Conservation (phyloP, 169 alveolate species). For the Plasmodium malariae region DNA sequence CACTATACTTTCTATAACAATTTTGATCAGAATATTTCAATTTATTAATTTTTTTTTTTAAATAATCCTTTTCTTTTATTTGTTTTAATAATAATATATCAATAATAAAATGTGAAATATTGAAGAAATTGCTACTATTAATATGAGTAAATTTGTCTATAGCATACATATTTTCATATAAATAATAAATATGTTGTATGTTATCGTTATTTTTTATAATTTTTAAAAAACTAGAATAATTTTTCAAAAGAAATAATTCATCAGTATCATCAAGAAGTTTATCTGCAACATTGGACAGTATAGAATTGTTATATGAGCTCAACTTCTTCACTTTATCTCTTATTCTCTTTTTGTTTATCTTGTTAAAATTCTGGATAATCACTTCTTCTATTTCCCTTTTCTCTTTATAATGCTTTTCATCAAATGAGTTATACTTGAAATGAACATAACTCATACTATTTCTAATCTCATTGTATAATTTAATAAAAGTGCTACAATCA, state of each 20-base stretch:
- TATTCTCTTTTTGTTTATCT: constrained; percentile 51
- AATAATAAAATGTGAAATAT: constrained; percentile 53
- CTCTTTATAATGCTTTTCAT: constrained; percentile 23
- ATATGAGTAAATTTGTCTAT: constrained; percentile 57
- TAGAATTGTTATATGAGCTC: constrained; percentile 39
- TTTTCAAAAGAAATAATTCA: constrained; percentile 42
- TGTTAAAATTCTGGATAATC: constrained; percentile 15
- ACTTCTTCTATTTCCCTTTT: constrained; percentile 65
- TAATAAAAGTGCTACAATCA: not conserved
- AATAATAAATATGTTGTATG: constrained; percentile 56
- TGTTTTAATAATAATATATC: constrained; percentile 53
- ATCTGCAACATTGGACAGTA: constrained; percentile 26
- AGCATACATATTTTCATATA: constrained; percentile 75
- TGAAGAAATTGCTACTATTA: constrained; percentile 67
- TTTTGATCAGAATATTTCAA: constrained; percentile 29
- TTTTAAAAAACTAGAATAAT: constrained; percentile 38
- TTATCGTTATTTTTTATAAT: constrained; percentile 18
- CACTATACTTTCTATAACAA: not conserved
- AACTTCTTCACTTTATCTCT: constrained; percentile 71
- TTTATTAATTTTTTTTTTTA: constrained; percentile 68
- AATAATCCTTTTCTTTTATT: constrained; percentile 46
- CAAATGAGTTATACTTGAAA: not conserved
- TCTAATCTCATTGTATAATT: constrained; percentile 31
- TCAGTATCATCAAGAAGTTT: constrained; percentile 42
- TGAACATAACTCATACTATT: not conserved